Evolutionary conservation across 495 filamentous ascomycete species (phyloP), one percentile per base, ranked within the genome.

Genomic region (Aspergillus ostianus): DNA sequence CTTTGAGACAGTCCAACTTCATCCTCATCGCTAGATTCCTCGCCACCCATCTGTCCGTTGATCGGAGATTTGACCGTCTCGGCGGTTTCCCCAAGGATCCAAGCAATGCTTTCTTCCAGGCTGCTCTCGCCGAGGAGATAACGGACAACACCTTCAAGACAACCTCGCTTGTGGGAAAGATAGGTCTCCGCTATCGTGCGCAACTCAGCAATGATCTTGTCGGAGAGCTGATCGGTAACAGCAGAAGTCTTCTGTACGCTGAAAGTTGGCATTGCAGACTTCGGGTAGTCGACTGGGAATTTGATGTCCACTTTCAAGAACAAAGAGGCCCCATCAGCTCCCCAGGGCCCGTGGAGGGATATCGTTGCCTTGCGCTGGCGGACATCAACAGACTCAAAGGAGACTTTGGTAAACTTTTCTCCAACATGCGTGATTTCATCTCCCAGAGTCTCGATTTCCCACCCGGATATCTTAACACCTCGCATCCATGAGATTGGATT

Each of bases 401-500:
- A 84, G 44, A 97, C 90, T 68, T 95, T 96, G 8, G 84, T 86
- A 62, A 93, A 90, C 61, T 88, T 91, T 30, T 85, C 85, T 55
- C 88, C 90, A 27, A 96, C 90, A 20, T 90, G 84, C 19, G 91
- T 85, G 48, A 97, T 91, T 69, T 97, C 93, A 61, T 95, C 92
- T 52, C 90, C 90, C 26, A 96, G 77, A 13, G 87, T 87, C 72
- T 96, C 91, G 4, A 85, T 80, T 62, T 90, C 90, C 90, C 91
- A 93, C 41, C 84, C 76, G 7, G 73, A 76, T 60, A 97, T 92
- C 60, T 91, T 94, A 46, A 97, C 91, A 30, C 92, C 91, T 58
- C 86, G 90, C 90, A 97, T 96, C 93, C 93, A 97, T 15, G 86
- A 82, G 58, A 97, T 93, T 36, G 91, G 81, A 64, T 92, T 91